phyloP scores from a whole-genome alignment of 2,329 filamentous ascomycete species.

The Leptographium radiaticola region DNA sequence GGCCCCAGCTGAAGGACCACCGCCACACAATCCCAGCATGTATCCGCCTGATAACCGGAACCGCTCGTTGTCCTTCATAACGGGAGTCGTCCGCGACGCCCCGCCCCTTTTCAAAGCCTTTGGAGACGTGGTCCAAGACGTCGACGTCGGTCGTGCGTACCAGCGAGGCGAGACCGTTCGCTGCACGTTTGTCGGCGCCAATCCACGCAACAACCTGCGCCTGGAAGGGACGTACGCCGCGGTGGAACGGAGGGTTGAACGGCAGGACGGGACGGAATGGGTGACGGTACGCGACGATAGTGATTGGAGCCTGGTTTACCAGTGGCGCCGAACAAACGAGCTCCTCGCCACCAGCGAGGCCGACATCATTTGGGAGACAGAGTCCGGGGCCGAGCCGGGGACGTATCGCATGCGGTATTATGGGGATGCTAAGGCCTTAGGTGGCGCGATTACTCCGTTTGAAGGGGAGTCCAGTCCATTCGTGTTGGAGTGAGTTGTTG shows the following conservation, averaged over 20 bases:
- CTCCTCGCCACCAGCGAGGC: constrained; percentile 67
- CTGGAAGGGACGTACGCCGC: constrained; percentile 67
- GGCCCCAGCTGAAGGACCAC: constrained; percentile 24
- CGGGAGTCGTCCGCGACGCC: constrained; percentile 61
- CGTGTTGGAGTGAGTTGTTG: constrained; percentile 28
- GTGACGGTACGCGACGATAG: constrained; percentile 52
- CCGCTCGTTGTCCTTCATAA: constrained; percentile 63
- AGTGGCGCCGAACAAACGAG: constrained; percentile 61
- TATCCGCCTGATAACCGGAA: constrained; percentile 68
- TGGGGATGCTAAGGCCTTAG: constrained; percentile 61
- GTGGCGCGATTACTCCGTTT: constrained; percentile 52
- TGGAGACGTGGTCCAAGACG: constrained; percentile 50
- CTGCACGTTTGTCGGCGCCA: constrained; percentile 70
- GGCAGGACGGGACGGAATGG: constrained; percentile 35
- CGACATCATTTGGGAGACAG: constrained; percentile 68
- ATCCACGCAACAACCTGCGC: constrained; percentile 77
- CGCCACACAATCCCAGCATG: constrained; percentile 32
- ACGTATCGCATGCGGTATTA: constrained; percentile 72
- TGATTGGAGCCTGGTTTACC: constrained; percentile 75
- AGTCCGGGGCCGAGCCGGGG: constrained; percentile 44
- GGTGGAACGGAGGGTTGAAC: constrained; percentile 47
- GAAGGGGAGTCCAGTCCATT: constrained; percentile 49
- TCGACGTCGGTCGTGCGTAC: constrained; percentile 33
- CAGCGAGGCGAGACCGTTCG: constrained; percentile 40
- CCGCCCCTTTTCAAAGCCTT: constrained; percentile 52